Evolutionary conservation across 768 basidiomycete species (phyloP).

Genomic region (Mycena olivaceomarginata): DNA sequence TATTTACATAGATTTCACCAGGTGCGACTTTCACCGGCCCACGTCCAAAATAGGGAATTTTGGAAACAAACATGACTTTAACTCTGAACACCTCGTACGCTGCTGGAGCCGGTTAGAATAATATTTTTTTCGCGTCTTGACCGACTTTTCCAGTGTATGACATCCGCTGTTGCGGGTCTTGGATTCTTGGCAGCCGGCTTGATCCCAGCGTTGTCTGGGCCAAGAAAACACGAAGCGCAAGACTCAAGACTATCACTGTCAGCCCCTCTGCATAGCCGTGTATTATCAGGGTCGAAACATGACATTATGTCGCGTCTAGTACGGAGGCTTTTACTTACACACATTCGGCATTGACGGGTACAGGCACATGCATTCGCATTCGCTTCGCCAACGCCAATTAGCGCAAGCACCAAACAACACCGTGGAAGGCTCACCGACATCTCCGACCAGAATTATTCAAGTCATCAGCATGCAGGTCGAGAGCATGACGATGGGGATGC

Average conservation of each 20-base stretch:
- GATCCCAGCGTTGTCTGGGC: no score
- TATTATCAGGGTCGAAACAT: not conserved
- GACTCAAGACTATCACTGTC: no score
- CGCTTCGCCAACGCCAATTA: not conserved
- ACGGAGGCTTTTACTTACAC: not conserved
- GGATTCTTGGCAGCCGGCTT: no score
- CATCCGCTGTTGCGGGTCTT: no score
- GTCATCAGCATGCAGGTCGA: slow-evolving; percentile 24
- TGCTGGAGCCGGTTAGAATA: no score
- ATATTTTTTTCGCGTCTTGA: no score
- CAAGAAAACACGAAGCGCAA: no score
- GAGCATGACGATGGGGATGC: not conserved
- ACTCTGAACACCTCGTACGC: no score
- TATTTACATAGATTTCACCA: slow-evolving; percentile 21
- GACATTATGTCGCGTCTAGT: slow-evolving; percentile 14
- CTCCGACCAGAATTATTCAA: not conserved
- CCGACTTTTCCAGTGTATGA: no score
- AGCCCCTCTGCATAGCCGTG: no score
- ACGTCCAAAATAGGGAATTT: slow-evolving; percentile 31
- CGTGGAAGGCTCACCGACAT: no score
- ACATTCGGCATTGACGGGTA: slow-evolving; percentile 3
- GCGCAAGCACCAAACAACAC: not conserved
- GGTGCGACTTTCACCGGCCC: slow-evolving; percentile 16
- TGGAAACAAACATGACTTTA: not conserved
- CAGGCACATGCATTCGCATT: not conserved